Evolutionary conservation across 2,329 filamentous ascomycete species (phyloP).

Genomic region (Nothopassalora personata): DNA sequence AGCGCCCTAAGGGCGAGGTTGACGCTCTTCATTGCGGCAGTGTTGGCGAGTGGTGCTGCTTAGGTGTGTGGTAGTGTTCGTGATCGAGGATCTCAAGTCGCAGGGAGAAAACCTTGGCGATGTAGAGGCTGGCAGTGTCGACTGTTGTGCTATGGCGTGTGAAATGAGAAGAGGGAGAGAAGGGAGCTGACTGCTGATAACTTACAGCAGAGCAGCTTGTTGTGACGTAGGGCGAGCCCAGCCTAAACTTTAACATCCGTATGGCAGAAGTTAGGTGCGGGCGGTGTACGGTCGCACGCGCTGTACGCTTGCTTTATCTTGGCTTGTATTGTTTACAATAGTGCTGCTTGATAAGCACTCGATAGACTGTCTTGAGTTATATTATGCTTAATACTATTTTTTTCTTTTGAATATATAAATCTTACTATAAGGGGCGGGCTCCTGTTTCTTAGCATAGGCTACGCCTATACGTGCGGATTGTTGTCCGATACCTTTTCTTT

Average conservation of each 20-base stretch:
- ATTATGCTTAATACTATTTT: too few relatives aligned
- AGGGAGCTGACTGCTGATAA: background rate
- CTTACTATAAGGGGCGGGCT: too few relatives aligned
- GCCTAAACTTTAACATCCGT: background rate
- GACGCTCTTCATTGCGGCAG: constrained; percentile 9
- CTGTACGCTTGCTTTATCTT: too few relatives aligned
- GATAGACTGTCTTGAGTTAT: too few relatives aligned
- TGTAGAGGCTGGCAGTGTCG: background rate
- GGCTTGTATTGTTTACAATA: too few relatives aligned
- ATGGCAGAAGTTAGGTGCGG: background rate
- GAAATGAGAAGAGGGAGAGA: background rate
- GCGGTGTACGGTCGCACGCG: too few relatives aligned
- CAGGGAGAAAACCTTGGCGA: background rate
- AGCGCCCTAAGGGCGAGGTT: constrained; percentile 4
- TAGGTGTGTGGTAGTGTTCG: background rate
- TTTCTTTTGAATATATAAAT: too few relatives aligned
- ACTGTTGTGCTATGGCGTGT: background rate
- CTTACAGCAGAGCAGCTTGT: background rate
- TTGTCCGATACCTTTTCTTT: too few relatives aligned
- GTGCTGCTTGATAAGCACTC: too few relatives aligned
- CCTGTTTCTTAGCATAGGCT: too few relatives aligned
- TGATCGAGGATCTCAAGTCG: background rate
- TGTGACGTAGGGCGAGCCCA: background rate
- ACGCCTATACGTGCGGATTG: too few relatives aligned
- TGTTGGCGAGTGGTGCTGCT: background rate